Evolutionary conservation across 139 green algal genomes (phyloP).

Genomic region (Mychonastes homosphaera): DNA sequence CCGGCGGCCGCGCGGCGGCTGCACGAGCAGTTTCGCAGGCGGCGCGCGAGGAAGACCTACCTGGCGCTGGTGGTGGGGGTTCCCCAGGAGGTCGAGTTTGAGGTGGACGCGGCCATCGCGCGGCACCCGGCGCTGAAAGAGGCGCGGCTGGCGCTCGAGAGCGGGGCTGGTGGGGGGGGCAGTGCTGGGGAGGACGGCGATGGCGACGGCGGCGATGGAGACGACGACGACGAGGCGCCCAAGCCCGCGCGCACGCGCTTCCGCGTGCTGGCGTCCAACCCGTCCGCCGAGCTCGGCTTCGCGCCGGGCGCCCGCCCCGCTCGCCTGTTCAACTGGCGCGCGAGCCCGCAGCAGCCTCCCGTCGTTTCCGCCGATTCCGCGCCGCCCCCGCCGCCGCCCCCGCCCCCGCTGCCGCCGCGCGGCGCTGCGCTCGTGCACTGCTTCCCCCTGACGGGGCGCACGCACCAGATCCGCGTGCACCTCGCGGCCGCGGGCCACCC

Average conservation of each 20-base stretch:
- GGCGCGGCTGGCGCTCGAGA: too few relatives aligned
- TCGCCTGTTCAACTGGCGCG: background rate
- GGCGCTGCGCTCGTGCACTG: conserved; percentile 36
- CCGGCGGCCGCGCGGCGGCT: conserved; percentile 25
- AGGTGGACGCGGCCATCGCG: conserved; percentile 50
- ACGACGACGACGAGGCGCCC: too few relatives aligned
- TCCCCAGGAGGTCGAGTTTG: conserved; percentile 19
- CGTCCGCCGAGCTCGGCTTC: conserved; percentile 8
- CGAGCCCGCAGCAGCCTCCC: background rate
- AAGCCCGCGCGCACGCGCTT: conserved; percentile 53
- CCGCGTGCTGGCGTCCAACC: conserved; percentile 26
- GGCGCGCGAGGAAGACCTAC: conserved; percentile 63
- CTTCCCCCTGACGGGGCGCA: conserved; percentile 45
- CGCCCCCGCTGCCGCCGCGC: background rate
- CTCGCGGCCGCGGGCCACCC: conserved; percentile 48
- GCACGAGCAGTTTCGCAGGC: conserved; percentile 17
- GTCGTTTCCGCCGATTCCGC: background rate
- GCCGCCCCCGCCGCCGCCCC: too few relatives aligned
- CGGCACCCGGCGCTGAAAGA: conserved; percentile 23
- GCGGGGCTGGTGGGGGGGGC: too few relatives aligned
- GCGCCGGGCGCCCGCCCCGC: background rate
- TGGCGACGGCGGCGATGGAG: too few relatives aligned
- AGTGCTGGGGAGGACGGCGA: too few relatives aligned
- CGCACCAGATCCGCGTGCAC: conserved; percentile 70
- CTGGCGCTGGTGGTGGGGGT: conserved; percentile 49